Evolutionary conservation across 148 eudicot species (phyloP), one percentile per base, ranked within the genome.

Genomic region (Limonium bicolor): DNA sequence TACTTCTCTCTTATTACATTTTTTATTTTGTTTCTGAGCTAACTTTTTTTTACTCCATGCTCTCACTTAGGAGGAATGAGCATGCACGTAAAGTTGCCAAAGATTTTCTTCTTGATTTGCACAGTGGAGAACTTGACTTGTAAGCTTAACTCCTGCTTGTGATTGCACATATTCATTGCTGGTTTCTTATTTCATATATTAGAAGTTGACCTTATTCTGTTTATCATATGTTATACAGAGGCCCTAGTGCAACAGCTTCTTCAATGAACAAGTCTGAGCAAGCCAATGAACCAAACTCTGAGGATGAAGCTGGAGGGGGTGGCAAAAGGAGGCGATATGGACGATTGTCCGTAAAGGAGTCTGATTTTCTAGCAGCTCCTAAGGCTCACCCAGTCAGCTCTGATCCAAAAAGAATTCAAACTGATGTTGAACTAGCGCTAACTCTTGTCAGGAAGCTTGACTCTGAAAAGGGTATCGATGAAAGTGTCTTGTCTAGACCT

Each of bases 391-490:
- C 77, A 9, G 55, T 88, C 51, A 69, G 92, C 55, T 76, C 92
- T 54, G 96, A 88, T 41, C 78, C 86, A 41, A 67, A 66, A 50
- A 49, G 96, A 37, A 70, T 88, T 24, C 80, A 67, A 58, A 30
- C 66, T 34, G 94, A 88, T 26, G 39, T 88, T 65, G 94, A 83
- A 70, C 76, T 74, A 66, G 77, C 92, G 29, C 94, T 69, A 65
- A 80, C 80, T 22, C 79, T 88, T 49, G 73, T 77, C 23, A 52
- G 78, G 35, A 88, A 77, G 56, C 92, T 88, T 35, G 96, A 88
- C 48, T 62, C 72, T 20, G 96, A 88, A 56, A 88, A 88, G 44
- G 81, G 92, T 50, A 74, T 88, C 21, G 86, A 74, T 56, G 96
- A 83, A 50, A 88, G 83, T 60, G 70, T 88, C 37, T 64, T 88